Percentiles rank a stretch among this genome's conserved stretches.
phyloP scores from a whole-genome alignment of 108 stramenopile genomes.

The Cyclostephanos invisitatus region DNA sequence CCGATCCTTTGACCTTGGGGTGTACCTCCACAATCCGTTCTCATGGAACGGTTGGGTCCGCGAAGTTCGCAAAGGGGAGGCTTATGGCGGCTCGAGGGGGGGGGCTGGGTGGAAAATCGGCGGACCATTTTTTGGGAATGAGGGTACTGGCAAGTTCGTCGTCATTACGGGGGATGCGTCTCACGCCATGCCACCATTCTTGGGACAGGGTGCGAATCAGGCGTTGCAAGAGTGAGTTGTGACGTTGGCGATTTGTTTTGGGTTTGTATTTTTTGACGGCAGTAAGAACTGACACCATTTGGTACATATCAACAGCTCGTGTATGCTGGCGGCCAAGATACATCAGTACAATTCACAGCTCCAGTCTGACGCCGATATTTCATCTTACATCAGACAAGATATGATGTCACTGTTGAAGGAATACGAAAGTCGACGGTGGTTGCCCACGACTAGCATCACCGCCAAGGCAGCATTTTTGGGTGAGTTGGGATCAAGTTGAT shows the following conservation, averaged over 20 bases:
- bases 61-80: constrained; percentile 38
- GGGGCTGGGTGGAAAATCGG: no score
- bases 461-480: constrained; percentile 72
- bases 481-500: neutral
- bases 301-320: constrained; percentile 10
- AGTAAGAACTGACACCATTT: neutral
- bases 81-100: constrained; percentile 10
- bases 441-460: constrained; percentile 75
- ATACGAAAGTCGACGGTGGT: constrained; percentile 71
- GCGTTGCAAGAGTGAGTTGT: constrained; percentile 90
- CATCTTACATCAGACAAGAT: constrained; percentile 10
- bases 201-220: constrained; percentile 97
- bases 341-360: constrained; percentile 51
- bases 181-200: constrained; percentile 95
- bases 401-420: constrained; percentile 55
- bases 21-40: constrained; percentile 88
- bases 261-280: neutral
- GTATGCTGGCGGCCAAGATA: constrained; percentile 59
- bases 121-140: neutral
- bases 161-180: constrained; percentile 90
- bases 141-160: constrained; percentile 23
- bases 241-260: neutral
- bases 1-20: constrained; percentile 77
- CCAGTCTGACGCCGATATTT: constrained; percentile 14
- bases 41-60: constrained; percentile 64